Base-by-base conservation (phyloP, 2,329 filamentous ascomycete species). In the Laburnicola sp. region DNA sequence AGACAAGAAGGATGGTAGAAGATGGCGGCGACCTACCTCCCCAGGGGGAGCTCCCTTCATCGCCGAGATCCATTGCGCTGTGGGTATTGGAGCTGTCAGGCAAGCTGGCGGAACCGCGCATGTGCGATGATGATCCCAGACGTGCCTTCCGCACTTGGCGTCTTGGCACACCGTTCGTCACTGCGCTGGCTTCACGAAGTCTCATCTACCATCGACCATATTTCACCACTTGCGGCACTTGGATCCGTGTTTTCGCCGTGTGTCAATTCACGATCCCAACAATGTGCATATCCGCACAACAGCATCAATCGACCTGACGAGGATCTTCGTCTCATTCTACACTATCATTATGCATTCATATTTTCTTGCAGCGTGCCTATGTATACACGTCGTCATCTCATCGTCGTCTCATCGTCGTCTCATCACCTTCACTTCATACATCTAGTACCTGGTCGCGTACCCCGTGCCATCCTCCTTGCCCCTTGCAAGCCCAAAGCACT, bases 401-500 rank as follows among this genome's bases (percentile, higher is more conserved):
- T 30, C 43, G 28, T 30, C 43, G 28, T 30, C 28, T 23, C 16
- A 11, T 11, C 34, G n/a, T 30, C 4, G 27, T 16, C 16, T 16
- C 16, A 16, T 16, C 16, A 16, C 16, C 16, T 16, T 16, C 16
- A 16, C 16, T 16, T 16, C 1, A 16, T 16, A 16, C 32, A 4
- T n/a, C 32, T 28, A 45, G 6, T 36, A 36, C 10, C 22, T n/a
- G 31, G 43, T 38, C 34, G 7, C 27, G 26, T 37, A 30, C 7
- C 32, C 43, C 11, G 27, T 42, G 2, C 27, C 11, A 5, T 42
- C 21, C 23, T 34, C 22, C 52, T 56, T 62, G 1, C 66, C 59
- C 53, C 62, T 65, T 2, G 60, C 64, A 26, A 72, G 48, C 7
- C 86, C 86, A 48, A 89, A 74, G 63, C 86, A 89, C 58, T 79